Base-by-base conservation (phyloP, 2,329 filamentous ascomycete genomes). In the Colletotrichum tropicicola region DNA sequence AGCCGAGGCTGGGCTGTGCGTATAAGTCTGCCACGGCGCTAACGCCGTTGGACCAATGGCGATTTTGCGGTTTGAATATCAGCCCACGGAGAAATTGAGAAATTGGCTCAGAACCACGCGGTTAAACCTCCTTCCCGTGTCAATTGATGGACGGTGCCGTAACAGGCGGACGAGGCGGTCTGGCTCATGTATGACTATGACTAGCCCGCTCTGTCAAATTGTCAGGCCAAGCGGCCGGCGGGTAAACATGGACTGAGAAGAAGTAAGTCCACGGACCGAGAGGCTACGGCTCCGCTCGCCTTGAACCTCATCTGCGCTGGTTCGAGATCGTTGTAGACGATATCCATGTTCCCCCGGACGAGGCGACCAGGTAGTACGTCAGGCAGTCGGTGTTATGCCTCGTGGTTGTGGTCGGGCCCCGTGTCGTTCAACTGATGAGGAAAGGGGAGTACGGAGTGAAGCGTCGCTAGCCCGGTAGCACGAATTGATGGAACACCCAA, bases 401-500 rank as follows among this genome's bases (percentile, higher is more conserved):
- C 44, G 45, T 37, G 59, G 35, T 51, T 45, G 35, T 21, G 59
- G 27, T 51, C 47, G 27, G 35, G 28, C 53, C 21, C 53, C 30
- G 41, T 21, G 48, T 48, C 48, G 28, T 54, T 48, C 41, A 43
- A 64, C 48, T 25, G 41, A 47, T 28, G 47, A 30, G 55, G n/a
- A 28, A 49, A 54, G 25, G 47, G 41, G 5, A 35, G 25, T 41
- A 59, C 49, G 45, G 37, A 17, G 30, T 45, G 30, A 63, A 39
- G 45, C 54, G 59, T 30, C 39, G 53, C 17, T 39, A 39, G 51
- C 27, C 45, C 37, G 19, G 25, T 25, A 37, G 44, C 25, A 57
- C 59, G 45, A 28, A 15, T 27, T 45, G 28, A 63, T 9, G 54
- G 54, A 52, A 52, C 39, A 45, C 55, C 54, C 47, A 63, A 59